Evolutionary conservation across 305 asterid species (phyloP), one percentile per base, ranked within the genome.

Genomic region (Lippia alba): DNA sequence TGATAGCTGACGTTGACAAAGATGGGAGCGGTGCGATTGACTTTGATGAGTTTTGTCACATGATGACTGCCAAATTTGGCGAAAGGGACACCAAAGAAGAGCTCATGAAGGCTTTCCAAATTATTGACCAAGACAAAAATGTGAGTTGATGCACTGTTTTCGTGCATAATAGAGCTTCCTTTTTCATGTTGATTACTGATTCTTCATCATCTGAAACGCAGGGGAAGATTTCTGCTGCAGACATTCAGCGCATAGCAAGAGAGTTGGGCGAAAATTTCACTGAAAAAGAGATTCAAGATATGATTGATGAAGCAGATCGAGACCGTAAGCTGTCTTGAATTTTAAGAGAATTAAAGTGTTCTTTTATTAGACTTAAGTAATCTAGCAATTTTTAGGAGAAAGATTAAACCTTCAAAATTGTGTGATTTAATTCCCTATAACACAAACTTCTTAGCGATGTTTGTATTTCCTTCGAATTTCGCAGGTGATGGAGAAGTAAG

Each of bases 51-150:
- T 94, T 94, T 78, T 84, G 82, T 64, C 89, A 82, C 85, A 91
- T 94, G 97, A 85, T 94, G 99, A 94, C 99, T 6, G 97, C 96
- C 56, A 94, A 94, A 76, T 86, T 89, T 70, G 97, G 96, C 60
- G 99, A 94, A 83, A 85, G 97, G 81, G 97, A 89, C 82, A 85
- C 86, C 41, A 87, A 84, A 77, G 96, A 89, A 79, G 97, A 94
- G 79, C 91, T 94, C 54, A 81, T 77, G 86, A 91, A 85, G 82
- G 97, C 99, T 67, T 94, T 94, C 66, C 80, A 83, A 55, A 88
- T 94, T 54, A 87, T 94, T 67, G 99, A 94, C 80, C 91, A 89
- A 76, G 97, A 94, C 79, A 88, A 88, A 73, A 94, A 89, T 82
- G 99, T 91, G 66, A 69, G 80, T 74, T 58, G 30, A 24, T 24